Evolutionary conservation across 306 rosid genomes (phyloP), one percentile per base, ranked within the genome.

Genomic region (Dalbergia oliveri): DNA sequence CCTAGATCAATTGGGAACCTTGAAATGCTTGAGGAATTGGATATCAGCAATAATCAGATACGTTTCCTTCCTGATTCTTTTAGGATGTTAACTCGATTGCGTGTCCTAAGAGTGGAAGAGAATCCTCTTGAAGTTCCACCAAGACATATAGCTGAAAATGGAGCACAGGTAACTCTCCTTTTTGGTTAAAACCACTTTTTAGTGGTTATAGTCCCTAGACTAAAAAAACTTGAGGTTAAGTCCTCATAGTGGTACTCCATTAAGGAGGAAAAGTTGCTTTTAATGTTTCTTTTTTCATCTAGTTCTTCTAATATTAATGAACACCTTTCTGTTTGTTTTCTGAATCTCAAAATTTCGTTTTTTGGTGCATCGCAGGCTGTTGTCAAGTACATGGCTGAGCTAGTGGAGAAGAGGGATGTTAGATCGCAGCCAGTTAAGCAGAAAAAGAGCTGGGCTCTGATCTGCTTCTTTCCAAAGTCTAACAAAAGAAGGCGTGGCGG

Each of bases 91-190:
- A 87, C 83, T 18, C 71, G 44, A 75, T 76, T 91, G 14, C 88
- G 91, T 5, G 63, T 86, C 69, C 82, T 91, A 21, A 85, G 84
- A n/a, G 92, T 83, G 13, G 96, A 86, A 51, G 91, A 88, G 86
- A 91, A 89, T 83, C 96, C 96, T 68, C 89, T 91, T 63, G 93
- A 91, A 89, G 83, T 87, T 66, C 96, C 96, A 34, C 96, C 96
- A 19, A 87, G 93, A 86, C 73, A 83, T 31, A 37, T 89, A 34
- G 88, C 84, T 56, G 90, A 86, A 68, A 84, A 69, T 83, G 96
- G 96, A 5, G 96, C 96, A 11, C 96, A 87, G 87, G 95, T 91
- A 84, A 54, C 59, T 77, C 43, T 11, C 74, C 31, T 37, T 34
- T 26, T 26, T 26, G 31, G 31, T 26, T 26, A 26, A 26, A 26